Evolutionary conservation across 2,329 filamentous ascomycete species (phyloP).

Genomic region (Exophiala viscosa): DNA sequence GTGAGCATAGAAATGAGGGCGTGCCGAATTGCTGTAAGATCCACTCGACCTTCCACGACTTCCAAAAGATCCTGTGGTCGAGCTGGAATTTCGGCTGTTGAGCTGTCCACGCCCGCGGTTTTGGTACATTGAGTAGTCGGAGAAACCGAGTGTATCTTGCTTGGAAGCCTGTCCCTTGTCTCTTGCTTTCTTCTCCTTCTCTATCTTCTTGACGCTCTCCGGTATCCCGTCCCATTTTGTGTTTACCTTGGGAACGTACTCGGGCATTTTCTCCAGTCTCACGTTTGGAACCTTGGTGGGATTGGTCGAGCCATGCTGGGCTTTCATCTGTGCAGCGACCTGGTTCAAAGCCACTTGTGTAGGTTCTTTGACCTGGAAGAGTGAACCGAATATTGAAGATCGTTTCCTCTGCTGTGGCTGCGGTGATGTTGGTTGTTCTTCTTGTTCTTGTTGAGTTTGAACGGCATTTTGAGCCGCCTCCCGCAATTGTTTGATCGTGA

Average conservation of each 20-base stretch:
- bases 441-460: background rate
- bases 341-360: constrained; percentile 46
- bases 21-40: constrained; percentile 11
- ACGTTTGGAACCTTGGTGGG: constrained; percentile 37
- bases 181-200: constrained; percentile 25
- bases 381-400: constrained; percentile 40
- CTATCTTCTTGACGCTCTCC: constrained; percentile 36
- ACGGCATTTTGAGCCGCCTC: constrained; percentile 12
- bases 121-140: background rate
- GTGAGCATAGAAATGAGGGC: constrained; percentile 14
- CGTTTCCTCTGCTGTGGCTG: constrained; percentile 31
- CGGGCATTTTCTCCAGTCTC: constrained; percentile 46
- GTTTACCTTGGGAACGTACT: constrained; percentile 51
- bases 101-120: background rate
- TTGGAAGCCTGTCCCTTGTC: constrained; percentile 11
- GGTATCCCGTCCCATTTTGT: constrained; percentile 54
- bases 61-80: constrained; percentile 16
- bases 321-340: constrained; percentile 37
- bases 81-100: constrained; percentile 15
- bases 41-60: constrained; percentile 12
- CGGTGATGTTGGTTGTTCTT: background rate
- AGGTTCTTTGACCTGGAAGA: constrained; percentile 49
- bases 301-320: constrained; percentile 39
- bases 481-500: constrained; percentile 18
- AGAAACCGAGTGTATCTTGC: constrained; percentile 3